Evolutionary conservation across 257 asterid genomes (phyloP).

Genomic region (Verbascum thapsus): DNA sequence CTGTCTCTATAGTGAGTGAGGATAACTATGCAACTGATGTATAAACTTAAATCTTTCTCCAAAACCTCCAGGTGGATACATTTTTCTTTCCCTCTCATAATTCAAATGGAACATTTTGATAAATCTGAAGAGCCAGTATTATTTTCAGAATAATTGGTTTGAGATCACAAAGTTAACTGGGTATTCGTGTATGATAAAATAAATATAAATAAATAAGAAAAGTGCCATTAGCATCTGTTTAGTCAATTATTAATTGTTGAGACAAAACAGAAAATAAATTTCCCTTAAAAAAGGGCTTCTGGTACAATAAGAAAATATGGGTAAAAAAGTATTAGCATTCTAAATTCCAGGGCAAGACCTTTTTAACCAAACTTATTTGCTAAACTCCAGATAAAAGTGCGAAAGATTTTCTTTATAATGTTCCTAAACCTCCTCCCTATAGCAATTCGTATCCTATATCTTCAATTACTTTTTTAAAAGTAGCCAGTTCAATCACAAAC

Average conservation of each 20-base stretch:
- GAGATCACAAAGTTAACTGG: neutral
- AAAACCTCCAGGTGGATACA: neutral
- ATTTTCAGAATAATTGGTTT: slow-evolving; percentile 16
- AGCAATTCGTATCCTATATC: slow-evolving; percentile 4
- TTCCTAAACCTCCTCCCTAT: slow-evolving; percentile 5
- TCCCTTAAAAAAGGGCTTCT: neutral
- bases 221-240: neutral
- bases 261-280: slow-evolving; percentile 13
- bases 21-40: slow-evolving; percentile 5
- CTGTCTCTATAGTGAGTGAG: slow-evolving; percentile 11
- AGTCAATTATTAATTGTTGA: slow-evolving; percentile 5
- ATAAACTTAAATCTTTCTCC: neutral
- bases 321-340: slow-evolving; percentile 11
- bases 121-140: neutral
- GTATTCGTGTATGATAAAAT: neutral
- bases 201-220: neutral
- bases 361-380: neutral
- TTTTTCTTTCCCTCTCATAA: slow-evolving; percentile 12
- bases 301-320: slow-evolving; percentile 1
- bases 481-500: slow-evolving; percentile 12
- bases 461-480: slow-evolving; percentile 19
- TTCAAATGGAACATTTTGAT: slow-evolving; percentile 4
- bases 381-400: slow-evolving; percentile 12
- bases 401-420: neutral
- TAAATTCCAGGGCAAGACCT: neutral